Evolutionary conservation across 140 eudicot species (phyloP).

Genomic region (Ambrosia hybrid): DNA sequence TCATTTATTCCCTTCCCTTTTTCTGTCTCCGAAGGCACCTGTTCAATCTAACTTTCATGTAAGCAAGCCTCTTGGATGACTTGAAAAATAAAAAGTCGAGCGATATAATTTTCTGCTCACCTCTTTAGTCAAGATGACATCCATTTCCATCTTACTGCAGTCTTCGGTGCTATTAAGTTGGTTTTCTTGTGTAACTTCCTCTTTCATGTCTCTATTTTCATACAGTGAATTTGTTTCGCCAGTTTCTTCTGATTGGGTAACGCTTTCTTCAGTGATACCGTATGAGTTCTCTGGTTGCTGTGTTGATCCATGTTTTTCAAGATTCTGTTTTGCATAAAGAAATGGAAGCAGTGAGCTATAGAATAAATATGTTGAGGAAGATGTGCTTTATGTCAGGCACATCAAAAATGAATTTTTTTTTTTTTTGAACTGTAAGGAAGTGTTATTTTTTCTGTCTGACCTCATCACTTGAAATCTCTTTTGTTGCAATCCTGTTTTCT

Average conservation of each 20-base stretch:
- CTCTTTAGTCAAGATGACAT: constrained; percentile 30
- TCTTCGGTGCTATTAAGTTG: constrained; percentile 14
- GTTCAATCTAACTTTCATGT: constrained; percentile 21
- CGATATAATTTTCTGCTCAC: constrained; percentile 10
- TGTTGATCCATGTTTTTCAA: constrained; percentile 13
- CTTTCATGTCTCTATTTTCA: too few relatives aligned
- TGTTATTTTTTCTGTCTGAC: constrained; percentile 24
- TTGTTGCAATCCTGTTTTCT: constrained; percentile 23
- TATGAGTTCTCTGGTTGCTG: constrained; percentile 15
- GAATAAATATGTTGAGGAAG: not conserved
- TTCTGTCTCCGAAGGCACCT: constrained; percentile 20
- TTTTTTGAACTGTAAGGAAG: not conserved
- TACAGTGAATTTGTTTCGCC: too few relatives aligned
- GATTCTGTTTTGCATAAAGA: constrained; percentile 17
- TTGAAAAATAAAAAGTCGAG: not conserved
- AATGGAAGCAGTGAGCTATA: not conserved
- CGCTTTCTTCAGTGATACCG: constrained; percentile 19
- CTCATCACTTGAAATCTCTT: constrained; percentile 38
- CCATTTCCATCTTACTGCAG: constrained; percentile 19
- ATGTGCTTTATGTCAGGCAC: too few relatives aligned
- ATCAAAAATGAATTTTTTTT: too few relatives aligned
- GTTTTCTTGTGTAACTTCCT: not conserved
- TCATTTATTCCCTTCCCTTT: constrained; percentile 8
- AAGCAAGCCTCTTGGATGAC: constrained; percentile 12
- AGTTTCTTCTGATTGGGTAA: not conserved